A percentile compares a stretch with the other conserved stretches of the same genome.
Evolutionary conservation across 257 asterid species (phyloP).

Genomic region (Solanum bulbocastanum): DNA sequence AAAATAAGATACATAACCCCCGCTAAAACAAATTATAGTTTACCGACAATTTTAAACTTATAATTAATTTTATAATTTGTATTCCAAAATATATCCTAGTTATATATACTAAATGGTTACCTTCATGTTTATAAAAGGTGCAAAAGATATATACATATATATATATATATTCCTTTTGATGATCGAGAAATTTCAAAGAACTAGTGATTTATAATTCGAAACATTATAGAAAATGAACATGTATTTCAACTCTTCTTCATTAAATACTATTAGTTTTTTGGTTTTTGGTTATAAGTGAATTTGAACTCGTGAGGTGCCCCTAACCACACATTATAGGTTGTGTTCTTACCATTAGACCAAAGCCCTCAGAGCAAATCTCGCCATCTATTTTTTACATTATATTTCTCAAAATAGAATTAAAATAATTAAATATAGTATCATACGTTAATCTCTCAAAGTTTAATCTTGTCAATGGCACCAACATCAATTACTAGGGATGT

Average conservation of each 20-base stretch:
- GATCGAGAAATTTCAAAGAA: not conserved
- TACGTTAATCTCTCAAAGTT: constrained; percentile 25
- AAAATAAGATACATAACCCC: not conserved
- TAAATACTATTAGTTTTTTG: not conserved
- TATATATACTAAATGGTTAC: not conserved
- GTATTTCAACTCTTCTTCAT: not conserved
- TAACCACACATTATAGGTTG: not conserved
- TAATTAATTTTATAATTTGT: no score
- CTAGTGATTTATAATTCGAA: no score
- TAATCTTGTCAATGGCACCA: constrained; percentile 12
- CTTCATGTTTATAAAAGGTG: not conserved
- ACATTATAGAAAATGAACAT: no score
- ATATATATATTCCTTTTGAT: not conserved
- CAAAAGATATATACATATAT: no score
- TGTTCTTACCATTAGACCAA: not conserved
- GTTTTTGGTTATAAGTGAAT: not conserved
- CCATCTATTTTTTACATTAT: not conserved
- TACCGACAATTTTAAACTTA: no score
- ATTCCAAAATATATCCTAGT: not conserved
- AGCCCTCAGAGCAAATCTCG: not conserved
- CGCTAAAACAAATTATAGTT: no score
- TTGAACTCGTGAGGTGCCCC: not conserved
- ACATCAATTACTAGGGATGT: constrained; percentile 30
- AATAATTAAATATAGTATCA: no score
- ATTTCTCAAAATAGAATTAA: not conserved